Conservation (phyloP, 768 basidiomycete genomes). For the Xanthoconium purpureum region DNA sequence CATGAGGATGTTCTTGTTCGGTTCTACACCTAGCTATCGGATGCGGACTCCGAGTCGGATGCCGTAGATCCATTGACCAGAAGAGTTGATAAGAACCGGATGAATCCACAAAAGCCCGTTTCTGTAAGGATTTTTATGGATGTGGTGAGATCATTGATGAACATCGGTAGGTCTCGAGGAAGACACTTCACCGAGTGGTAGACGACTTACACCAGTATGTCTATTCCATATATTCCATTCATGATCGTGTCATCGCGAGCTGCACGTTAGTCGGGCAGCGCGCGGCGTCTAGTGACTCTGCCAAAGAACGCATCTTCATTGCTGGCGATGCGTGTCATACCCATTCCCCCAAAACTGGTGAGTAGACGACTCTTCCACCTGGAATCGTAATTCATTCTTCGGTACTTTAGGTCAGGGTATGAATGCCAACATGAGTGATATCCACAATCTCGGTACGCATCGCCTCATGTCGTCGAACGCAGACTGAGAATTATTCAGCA, state of each 20-base stretch:
- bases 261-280: slow-evolving; percentile 59
- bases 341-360: slow-evolving; percentile 62
- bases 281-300: slow-evolving; percentile 58
- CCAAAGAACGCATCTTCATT: slow-evolving; percentile 63
- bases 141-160: not conserved
- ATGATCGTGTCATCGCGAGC: not conserved
- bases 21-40: slow-evolving; percentile 66
- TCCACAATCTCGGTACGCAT: slow-evolving; percentile 59
- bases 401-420: slow-evolving; percentile 57
- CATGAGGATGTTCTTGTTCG: slow-evolving; percentile 57
- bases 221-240: not conserved
- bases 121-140: slow-evolving; percentile 36
- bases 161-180: slow-evolving; percentile 46
- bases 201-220: slow-evolving; percentile 56
- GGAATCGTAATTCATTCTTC: not conserved
- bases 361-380: not conserved
- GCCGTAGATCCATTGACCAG: slow-evolving; percentile 42
- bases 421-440: slow-evolving; percentile 72
- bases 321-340: slow-evolving; percentile 72
- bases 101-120: slow-evolving; percentile 50
- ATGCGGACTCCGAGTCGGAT: too few species aligned
- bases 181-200: slow-evolving; percentile 57
- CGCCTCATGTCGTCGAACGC: slow-evolving; percentile 29
- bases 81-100: slow-evolving; percentile 49
- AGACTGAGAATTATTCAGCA: slow-evolving; percentile 43